Evolutionary conservation across 495 filamentous ascomycete species (phyloP).

Genomic region (Paragyromitra xinjiangensis): DNA sequence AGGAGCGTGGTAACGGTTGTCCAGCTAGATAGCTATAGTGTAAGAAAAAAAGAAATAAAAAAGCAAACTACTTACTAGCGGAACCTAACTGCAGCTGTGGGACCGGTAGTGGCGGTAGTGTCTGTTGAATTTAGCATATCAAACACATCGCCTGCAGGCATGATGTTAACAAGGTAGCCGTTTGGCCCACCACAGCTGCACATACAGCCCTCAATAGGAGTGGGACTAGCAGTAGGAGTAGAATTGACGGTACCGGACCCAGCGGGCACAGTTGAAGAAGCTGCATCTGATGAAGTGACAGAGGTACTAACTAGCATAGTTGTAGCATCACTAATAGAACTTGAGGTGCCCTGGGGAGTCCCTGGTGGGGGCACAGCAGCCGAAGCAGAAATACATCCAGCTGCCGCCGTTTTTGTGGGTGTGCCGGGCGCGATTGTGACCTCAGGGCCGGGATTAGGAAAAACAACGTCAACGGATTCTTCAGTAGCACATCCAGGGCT

Average conservation of each 20-base stretch:
- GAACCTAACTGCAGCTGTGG: background rate
- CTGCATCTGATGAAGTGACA: background rate
- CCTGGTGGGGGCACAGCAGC: background rate
- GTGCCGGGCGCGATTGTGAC: slow-evolving; percentile 57
- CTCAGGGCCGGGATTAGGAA: slow-evolving; percentile 69
- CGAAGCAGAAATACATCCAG: background rate
- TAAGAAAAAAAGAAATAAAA: background rate
- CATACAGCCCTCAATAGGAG: slow-evolving; percentile 18
- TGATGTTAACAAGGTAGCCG: slow-evolving; percentile 45
- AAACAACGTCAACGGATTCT: slow-evolving; percentile 64
- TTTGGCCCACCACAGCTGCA: slow-evolving; percentile 42
- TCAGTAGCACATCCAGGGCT: slow-evolving; percentile 62
- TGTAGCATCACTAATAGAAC: background rate
- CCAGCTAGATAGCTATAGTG: too few species aligned
- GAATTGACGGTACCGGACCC: background rate
- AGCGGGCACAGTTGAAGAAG: background rate
- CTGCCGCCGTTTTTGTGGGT: background rate
- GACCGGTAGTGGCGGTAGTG: background rate
- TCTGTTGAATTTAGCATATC: slow-evolving; percentile 17
- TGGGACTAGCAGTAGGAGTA: background rate
- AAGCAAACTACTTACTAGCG: background rate
- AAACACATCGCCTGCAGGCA: slow-evolving; percentile 2
- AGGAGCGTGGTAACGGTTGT: background rate
- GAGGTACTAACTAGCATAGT: background rate
- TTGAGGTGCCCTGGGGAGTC: background rate